These are phyloP conservation scores for Lunasporangiospora selenospora DNA, from an alignment of 192 early-diverging fungal species.

Conservation along the genomic window DNA sequence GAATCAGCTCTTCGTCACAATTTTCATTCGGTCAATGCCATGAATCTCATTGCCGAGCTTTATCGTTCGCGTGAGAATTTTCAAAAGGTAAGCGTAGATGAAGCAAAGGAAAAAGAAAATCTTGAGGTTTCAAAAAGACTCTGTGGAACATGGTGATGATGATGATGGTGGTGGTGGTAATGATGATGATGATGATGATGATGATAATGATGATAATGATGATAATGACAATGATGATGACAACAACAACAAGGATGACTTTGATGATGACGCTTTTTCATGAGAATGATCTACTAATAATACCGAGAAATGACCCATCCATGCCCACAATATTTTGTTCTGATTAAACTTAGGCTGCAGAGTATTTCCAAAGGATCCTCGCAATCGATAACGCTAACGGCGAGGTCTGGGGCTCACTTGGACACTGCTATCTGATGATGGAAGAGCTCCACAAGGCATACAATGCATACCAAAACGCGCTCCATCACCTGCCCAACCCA, in stretches of 20 bases:
- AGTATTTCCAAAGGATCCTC: conserved; percentile 92
- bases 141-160: neutral
- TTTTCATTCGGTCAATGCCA: conserved; percentile 84
- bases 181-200: no score
- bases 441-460: conserved; percentile 96
- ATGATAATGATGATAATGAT: no score
- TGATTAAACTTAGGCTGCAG: conserved; percentile 69
- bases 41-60: conserved; percentile 83
- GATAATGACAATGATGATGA: no score
- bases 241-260: no score
- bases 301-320: no score
- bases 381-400: conserved; percentile 84
- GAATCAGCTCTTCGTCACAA: conserved; percentile 93
- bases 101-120: neutral
- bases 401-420: conserved; percentile 94
- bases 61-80: conserved; percentile 87
- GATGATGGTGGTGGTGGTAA: no score
- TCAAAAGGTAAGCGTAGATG: conserved; percentile 56
- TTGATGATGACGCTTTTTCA: no score
- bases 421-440: conserved; percentile 96
- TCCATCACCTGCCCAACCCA: conserved; percentile 89
- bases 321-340: conserved; percentile 10
- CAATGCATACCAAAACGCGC: conserved; percentile 94
- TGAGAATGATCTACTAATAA: no score
- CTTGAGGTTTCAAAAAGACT: neutral